These are phyloP conservation scores for Exophiala oligosperma DNA, from an alignment of 2,329 filamentous ascomycete genomes.

Conservation along the genomic window DNA sequence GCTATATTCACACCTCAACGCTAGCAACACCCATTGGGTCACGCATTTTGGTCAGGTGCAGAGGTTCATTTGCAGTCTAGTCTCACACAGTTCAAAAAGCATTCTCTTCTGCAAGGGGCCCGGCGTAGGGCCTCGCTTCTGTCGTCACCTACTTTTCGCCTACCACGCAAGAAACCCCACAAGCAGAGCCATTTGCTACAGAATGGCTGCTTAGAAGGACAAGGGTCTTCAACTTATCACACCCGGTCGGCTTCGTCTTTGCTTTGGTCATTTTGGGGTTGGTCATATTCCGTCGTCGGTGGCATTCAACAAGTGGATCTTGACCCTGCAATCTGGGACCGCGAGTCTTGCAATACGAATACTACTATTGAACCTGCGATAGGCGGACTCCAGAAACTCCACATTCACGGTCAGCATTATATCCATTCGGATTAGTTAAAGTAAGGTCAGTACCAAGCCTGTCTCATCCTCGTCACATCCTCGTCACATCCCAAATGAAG, in stretches of 20 bases:
- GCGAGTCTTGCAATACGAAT: not conserved
- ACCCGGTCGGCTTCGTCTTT: slow-evolving; percentile 27
- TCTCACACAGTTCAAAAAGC: too few relatives aligned
- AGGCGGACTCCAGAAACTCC: too few relatives aligned
- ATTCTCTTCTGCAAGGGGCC: too few relatives aligned
- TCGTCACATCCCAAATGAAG: not conserved
- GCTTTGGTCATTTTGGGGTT: slow-evolving; percentile 18
- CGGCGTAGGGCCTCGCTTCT: too few relatives aligned
- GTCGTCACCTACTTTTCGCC: too few relatives aligned
- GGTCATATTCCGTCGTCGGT: slow-evolving; percentile 2
- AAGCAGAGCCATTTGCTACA: slow-evolving; percentile 1
- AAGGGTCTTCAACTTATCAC: slow-evolving; percentile 6
- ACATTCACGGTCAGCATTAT: not conserved
- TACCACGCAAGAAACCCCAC: not conserved
- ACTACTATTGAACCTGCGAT: not conserved
- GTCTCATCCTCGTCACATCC: not conserved
- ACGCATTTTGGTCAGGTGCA: too few relatives aligned
- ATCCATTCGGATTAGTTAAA: not conserved
- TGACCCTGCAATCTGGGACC: not conserved
- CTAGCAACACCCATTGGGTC: too few relatives aligned
- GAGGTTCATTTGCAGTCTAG: too few relatives aligned
- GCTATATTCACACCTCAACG: too few relatives aligned
- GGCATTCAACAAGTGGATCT: not conserved
- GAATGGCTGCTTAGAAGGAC: slow-evolving; percentile 14
- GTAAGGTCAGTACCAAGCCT: not conserved